These are phyloP conservation scores for Lagenaria siceraria DNA, from an alignment of 306 rosid species.

Conservation along the genomic window DNA sequence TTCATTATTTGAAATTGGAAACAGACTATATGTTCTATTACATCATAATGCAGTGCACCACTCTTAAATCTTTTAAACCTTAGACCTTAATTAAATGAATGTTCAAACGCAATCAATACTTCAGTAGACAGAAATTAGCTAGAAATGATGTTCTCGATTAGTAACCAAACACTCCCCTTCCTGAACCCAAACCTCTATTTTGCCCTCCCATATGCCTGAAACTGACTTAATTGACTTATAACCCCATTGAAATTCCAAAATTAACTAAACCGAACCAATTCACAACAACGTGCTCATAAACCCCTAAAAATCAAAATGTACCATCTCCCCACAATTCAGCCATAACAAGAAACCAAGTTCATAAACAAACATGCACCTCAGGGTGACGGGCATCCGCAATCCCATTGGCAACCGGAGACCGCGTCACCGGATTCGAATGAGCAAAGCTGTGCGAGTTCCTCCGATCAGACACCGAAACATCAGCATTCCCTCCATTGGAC, in stretches of 20 bases:
- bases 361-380: slow-evolving; percentile 32
- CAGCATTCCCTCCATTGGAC: slow-evolving; percentile 14
- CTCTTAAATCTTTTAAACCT: background rate
- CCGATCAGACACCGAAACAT: slow-evolving; percentile 47
- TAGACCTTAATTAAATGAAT: background rate
- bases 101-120: background rate
- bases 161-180: background rate
- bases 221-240: background rate
- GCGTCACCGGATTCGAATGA: slow-evolving; percentile 30
- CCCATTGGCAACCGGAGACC: slow-evolving; percentile 48
- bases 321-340: background rate
- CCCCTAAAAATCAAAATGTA: slow-evolving; percentile 7
- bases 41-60: background rate
- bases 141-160: background rate
- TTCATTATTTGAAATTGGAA: background rate
- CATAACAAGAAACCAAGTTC: background rate
- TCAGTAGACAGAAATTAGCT: background rate
- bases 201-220: background rate
- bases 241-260: background rate
- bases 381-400: slow-evolving; percentile 26
- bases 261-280: background rate
- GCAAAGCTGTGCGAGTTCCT: slow-evolving; percentile 51
- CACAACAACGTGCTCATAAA: background rate
- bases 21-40: background rate
- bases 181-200: background rate